These are phyloP conservation scores for Diplodia sapinea DNA, from an alignment of 2,329 filamentous ascomycete genomes.

Conservation along the genomic window DNA sequence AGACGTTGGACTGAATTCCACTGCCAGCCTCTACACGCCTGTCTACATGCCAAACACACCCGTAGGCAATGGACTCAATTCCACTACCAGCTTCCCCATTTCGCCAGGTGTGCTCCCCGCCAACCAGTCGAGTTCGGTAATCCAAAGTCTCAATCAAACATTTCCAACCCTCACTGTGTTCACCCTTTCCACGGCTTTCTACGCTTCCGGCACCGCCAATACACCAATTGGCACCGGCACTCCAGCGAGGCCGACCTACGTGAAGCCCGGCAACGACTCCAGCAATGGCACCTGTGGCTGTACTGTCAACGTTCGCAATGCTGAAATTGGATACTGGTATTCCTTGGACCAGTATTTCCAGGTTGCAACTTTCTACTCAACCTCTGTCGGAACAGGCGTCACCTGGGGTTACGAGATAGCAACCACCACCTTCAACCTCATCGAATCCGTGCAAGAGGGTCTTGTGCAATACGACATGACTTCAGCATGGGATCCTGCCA, in stretches of 20 bases:
- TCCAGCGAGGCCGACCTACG: background rate
- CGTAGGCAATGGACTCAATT: background rate
- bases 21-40: background rate
- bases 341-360: conserved; percentile 29
- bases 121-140: background rate
- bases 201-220: conserved; percentile 3
- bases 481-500: conserved; percentile 32
- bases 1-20: background rate
- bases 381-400: background rate
- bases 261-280: conserved; percentile 13
- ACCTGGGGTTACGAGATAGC: conserved; percentile 42
- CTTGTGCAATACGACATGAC: conserved; percentile 36
- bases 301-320: conserved; percentile 44
- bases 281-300: conserved; percentile 37
- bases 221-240: background rate
- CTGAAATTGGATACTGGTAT: conserved; percentile 45
- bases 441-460: conserved; percentile 37
- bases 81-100: background rate
- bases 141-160: background rate
- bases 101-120: background rate
- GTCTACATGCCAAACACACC: background rate
- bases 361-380: background rate
- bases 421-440: conserved; percentile 42
- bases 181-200: background rate
- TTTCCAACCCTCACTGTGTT: conserved; percentile 14